A percentile compares a stretch with the other conserved stretches of the same genome.
These are phyloP conservation scores for Pinus albicaulis DNA, from an alignment of 75 land plant genomes.

Conservation along the genomic window DNA sequence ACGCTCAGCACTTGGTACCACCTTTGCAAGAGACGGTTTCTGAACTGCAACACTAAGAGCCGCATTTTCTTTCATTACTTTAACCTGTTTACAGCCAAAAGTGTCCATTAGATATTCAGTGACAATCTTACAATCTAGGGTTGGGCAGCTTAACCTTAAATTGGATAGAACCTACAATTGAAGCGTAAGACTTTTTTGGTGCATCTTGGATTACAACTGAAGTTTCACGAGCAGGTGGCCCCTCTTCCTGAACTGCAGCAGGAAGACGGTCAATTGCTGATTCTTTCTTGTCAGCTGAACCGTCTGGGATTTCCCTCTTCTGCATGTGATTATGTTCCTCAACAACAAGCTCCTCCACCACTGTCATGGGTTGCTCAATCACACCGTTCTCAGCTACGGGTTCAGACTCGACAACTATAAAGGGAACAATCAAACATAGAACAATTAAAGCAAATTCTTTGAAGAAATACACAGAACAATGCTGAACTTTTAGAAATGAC, in stretches of 20 bases:
- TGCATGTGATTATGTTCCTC: slow-evolving; percentile 9
- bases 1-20: not conserved
- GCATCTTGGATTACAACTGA: slow-evolving; percentile 20
- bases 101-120: not conserved
- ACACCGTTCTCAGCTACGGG: slow-evolving; percentile 5
- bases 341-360: slow-evolving; percentile 3
- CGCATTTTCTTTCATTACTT: slow-evolving; percentile 23
- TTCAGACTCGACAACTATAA: not conserved
- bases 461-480: too few relatives aligned
- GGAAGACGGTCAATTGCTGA: slow-evolving; percentile 9
- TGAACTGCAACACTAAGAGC: slow-evolving; percentile 13
- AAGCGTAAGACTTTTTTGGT: slow-evolving; percentile 83
- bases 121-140: not conserved
- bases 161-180: slow-evolving; percentile 60
- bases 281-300: slow-evolving; percentile 8
- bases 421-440: not conserved
- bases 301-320: slow-evolving; percentile 1
- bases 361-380: not conserved
- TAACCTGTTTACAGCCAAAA: slow-evolving; percentile 18
- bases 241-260: slow-evolving; percentile 9
- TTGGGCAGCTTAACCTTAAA: not conserved
- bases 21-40: slow-evolving; percentile 15
- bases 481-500: not conserved
- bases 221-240: slow-evolving; percentile 14
- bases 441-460: not conserved